phyloP scores from a whole-genome alignment of 2,329 filamentous ascomycete genomes.

The Chalara sp. region DNA sequence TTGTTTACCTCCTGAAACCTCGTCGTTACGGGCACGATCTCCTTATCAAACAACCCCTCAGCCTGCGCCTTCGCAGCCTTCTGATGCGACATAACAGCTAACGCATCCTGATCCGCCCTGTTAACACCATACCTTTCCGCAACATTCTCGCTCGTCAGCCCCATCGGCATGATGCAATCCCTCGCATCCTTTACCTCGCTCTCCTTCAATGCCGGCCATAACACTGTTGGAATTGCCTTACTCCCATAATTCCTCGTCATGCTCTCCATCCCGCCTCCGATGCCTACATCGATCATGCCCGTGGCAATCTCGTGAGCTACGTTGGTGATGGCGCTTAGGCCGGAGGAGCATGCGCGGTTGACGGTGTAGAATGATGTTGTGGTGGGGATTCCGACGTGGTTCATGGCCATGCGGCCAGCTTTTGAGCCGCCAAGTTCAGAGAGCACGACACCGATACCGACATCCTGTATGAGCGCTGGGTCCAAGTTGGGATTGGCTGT shows the following conservation, averaged over 20 bases:
- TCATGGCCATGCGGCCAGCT: slow-evolving; percentile 83
- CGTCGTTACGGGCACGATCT: slow-evolving; percentile 77
- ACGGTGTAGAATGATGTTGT: slow-evolving; percentile 76
- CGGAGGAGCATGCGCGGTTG: slow-evolving; percentile 79
- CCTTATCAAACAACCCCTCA: slow-evolving; percentile 63
- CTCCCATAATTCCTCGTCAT: slow-evolving; percentile 90
- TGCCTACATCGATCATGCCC: slow-evolving; percentile 65
- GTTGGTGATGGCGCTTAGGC: slow-evolving; percentile 68
- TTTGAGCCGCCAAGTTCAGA: slow-evolving; percentile 88
- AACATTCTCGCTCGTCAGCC: slow-evolving; percentile 83
- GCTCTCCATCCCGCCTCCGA: slow-evolving; percentile 90
- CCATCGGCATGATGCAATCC: slow-evolving; percentile 94
- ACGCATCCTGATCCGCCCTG: slow-evolving; percentile 73
- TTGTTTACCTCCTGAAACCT: slow-evolving; percentile 58
- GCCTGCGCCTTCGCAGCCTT: slow-evolving; percentile 66
- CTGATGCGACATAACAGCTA: slow-evolving; percentile 68
- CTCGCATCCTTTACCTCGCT: slow-evolving; percentile 60
- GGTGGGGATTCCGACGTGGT: slow-evolving; percentile 71
- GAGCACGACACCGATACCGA: slow-evolving; percentile 82
- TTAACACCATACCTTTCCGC: slow-evolving; percentile 68
- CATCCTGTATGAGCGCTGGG: slow-evolving; percentile 65
- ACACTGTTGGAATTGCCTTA: slow-evolving; percentile 73
- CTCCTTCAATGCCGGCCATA: slow-evolving; percentile 69
- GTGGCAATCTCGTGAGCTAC: slow-evolving; percentile 70
- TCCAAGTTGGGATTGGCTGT: slow-evolving; percentile 67